Evolutionary conservation across 208 protist species (phyloP).

Genomic region (Leishmania tarentolae): DNA sequence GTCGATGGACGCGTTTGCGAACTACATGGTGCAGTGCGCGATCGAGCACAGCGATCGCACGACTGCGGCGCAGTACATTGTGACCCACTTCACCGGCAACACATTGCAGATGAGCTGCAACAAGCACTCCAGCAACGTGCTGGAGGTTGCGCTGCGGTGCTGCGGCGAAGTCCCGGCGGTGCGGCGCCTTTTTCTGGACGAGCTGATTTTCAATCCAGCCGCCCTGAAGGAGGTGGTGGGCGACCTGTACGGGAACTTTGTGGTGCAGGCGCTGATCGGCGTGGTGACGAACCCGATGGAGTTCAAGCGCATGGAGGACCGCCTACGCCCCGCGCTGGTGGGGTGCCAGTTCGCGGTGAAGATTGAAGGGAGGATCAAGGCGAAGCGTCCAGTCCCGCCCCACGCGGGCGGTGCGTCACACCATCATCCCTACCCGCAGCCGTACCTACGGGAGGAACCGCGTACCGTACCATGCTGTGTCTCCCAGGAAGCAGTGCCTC

Average conservation of each 20-base stretch:
- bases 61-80: slow-evolving; percentile 62
- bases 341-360: slow-evolving; percentile 59
- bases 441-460: slow-evolving; percentile 2
- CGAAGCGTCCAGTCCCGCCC: slow-evolving; percentile 19
- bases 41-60: slow-evolving; percentile 72
- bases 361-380: slow-evolving; percentile 72
- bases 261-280: slow-evolving; percentile 78
- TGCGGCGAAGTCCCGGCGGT: slow-evolving; percentile 69
- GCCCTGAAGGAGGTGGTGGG: slow-evolving; percentile 72
- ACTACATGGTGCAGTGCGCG: slow-evolving; percentile 91
- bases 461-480: neutral
- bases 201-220: slow-evolving; percentile 85
- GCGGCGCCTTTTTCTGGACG: slow-evolving; percentile 68
- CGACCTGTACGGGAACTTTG: slow-evolving; percentile 89
- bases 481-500: neutral
- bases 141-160: slow-evolving; percentile 76
- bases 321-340: slow-evolving; percentile 55
- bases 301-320: slow-evolving; percentile 68
- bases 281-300: slow-evolving; percentile 52
- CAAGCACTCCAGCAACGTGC: slow-evolving; percentile 73
- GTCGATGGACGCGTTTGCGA: slow-evolving; percentile 81
- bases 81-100: slow-evolving; percentile 56
- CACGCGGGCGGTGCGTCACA: slow-evolving; percentile 2
- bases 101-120: slow-evolving; percentile 79
- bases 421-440: neutral